These are phyloP conservation scores for Senna tora DNA, from an alignment of 306 rosid genomes.

Conservation along the genomic window DNA sequence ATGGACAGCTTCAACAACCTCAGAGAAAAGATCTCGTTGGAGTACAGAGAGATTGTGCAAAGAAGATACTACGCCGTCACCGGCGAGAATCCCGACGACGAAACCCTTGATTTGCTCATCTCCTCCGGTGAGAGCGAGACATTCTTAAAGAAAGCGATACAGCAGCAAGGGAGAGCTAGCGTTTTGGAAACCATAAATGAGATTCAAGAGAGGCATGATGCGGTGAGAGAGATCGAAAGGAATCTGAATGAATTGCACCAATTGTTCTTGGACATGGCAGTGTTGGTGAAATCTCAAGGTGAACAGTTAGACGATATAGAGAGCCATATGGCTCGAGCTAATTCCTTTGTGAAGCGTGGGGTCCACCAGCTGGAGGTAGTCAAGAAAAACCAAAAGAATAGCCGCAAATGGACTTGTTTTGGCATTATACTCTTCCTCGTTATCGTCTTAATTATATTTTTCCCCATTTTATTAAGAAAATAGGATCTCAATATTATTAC, in stretches of 20 bases:
- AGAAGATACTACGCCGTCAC: constrained; percentile 88
- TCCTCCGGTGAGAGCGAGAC: constrained; percentile 90
- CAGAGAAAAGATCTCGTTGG: constrained; percentile 73
- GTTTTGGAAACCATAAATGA: constrained; percentile 77
- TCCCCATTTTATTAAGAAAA: constrained; percentile 47
- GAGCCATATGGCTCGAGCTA: constrained; percentile 71
- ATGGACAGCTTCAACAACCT: constrained; percentile 79
- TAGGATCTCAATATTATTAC: not conserved
- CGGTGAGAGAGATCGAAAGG: constrained; percentile 80
- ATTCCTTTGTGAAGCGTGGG: constrained; percentile 65
- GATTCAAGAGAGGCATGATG: constrained; percentile 87
- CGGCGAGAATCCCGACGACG: constrained; percentile 82
- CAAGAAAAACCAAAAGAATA: constrained; percentile 58
- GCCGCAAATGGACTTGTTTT: constrained; percentile 61
- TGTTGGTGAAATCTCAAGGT: constrained; percentile 77
- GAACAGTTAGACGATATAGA: constrained; percentile 86
- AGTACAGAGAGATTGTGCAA: constrained; percentile 81
- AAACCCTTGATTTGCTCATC: constrained; percentile 77
- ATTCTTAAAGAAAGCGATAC: constrained; percentile 80
- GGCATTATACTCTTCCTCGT: constrained; percentile 58
- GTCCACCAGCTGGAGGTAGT: constrained; percentile 61
- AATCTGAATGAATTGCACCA: constrained; percentile 84
- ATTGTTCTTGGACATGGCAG: constrained; percentile 94
- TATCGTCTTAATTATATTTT: constrained; percentile 53
- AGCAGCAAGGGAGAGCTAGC: constrained; percentile 80